Evolutionary conservation across 768 basidiomycete species (phyloP).

Genomic region (Trametes cingulata): DNA sequence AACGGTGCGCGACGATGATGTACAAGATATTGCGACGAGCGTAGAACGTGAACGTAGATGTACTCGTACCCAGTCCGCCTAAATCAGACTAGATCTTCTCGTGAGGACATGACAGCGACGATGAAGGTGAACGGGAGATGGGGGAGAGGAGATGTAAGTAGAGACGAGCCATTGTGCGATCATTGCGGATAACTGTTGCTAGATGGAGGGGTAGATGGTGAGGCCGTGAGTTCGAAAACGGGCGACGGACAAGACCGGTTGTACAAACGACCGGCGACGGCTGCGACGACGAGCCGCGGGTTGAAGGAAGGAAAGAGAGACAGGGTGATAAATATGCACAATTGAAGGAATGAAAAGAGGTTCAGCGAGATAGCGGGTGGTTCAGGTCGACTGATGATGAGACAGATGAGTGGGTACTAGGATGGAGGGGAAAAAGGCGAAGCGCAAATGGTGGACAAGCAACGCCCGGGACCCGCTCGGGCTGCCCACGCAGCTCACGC

Average conservation of each 20-base stretch:
- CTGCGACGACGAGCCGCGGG: background rate
- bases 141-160: background rate
- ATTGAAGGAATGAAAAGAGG: constrained; percentile 10
- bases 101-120: constrained; percentile 13
- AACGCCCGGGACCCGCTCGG: constrained; percentile 15
- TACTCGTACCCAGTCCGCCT: constrained; percentile 16
- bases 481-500: constrained; percentile 44
- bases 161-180: too few species aligned
- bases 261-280: constrained; percentile 11
- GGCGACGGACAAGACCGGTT: background rate
- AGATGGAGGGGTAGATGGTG: background rate
- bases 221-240: background rate
- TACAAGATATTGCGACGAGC: constrained; percentile 16
- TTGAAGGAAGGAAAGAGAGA: background rate
- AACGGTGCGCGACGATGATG: constrained; percentile 17
- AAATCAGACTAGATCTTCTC: constrained; percentile 12
- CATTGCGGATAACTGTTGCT: too few species aligned
- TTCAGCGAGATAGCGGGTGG: background rate
- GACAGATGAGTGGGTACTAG: background rate
- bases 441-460: constrained; percentile 20
- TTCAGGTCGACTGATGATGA: background rate
- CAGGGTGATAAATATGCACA: constrained; percentile 27
- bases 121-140: too few species aligned
- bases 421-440: constrained; percentile 17
- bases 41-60: constrained; percentile 13